Percentiles rank a stretch among this genome's conserved stretches.
These are phyloP conservation scores for Kwoniella pini DNA, from an alignment of 768 basidiomycete species.

Conservation along the genomic window DNA sequence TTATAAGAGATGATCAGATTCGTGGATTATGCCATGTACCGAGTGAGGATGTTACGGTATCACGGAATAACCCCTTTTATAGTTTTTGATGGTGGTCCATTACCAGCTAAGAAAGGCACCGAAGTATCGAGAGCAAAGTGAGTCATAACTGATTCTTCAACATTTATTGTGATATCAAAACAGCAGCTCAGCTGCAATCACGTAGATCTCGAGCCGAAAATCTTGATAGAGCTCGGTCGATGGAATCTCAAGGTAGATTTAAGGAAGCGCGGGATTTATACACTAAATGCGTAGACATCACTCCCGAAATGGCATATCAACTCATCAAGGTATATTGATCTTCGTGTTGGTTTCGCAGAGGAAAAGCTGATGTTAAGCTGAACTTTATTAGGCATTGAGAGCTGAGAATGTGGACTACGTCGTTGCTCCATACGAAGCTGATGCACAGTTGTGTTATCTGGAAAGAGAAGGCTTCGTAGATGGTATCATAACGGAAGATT, in stretches of 20 bases:
- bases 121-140: slow-evolving; percentile 72
- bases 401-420: slow-evolving; percentile 79
- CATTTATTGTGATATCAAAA: no score
- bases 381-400: slow-evolving; percentile 68
- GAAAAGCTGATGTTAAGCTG: slow-evolving; percentile 1
- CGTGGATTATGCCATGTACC: slow-evolving; percentile 94
- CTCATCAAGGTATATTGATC: slow-evolving; percentile 75
- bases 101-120: slow-evolving; percentile 90
- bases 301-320: slow-evolving; percentile 95
- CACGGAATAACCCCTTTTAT: slow-evolving; percentile 82
- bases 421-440: slow-evolving; percentile 98
- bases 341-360: background rate
- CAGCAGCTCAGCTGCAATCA: background rate
- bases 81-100: slow-evolving; percentile 93
- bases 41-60: slow-evolving; percentile 80
- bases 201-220: slow-evolving; percentile 66
- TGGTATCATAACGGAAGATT: slow-evolving; percentile 95
- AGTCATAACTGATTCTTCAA: no score
- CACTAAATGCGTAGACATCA: slow-evolving; percentile 89
- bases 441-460: slow-evolving; percentile 91
- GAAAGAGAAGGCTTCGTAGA: slow-evolving; percentile 79
- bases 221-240: slow-evolving; percentile 68
- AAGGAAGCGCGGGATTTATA: slow-evolving; percentile 83
- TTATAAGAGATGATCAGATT: slow-evolving; percentile 62
- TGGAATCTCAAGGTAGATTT: slow-evolving; percentile 75